Evolutionary conservation across 2,329 filamentous ascomycete genomes (phyloP).

Genomic region (Septoria petroselini): DNA sequence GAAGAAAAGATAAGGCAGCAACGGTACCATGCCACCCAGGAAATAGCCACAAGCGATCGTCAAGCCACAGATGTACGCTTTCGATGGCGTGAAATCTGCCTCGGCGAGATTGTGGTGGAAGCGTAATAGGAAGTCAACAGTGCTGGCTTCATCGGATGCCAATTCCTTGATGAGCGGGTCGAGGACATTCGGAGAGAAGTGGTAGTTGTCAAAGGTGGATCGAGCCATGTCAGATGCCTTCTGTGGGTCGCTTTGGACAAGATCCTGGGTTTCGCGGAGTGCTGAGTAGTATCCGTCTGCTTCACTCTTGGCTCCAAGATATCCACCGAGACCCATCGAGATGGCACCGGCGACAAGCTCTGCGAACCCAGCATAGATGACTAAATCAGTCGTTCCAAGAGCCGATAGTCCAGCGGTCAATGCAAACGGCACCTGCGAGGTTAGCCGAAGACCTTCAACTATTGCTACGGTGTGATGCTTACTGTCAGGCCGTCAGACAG

Average conservation of each 20-base stretch:
- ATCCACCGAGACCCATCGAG: constrained; percentile 45
- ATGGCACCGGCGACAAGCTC: constrained; percentile 44
- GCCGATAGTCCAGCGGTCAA: constrained; percentile 44
- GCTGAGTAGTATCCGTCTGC: constrained; percentile 49
- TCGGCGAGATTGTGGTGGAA: constrained; percentile 49
- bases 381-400: constrained; percentile 40
- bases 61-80: constrained; percentile 54
- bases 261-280: constrained; percentile 43
- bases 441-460: neutral
- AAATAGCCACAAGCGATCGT: constrained; percentile 69
- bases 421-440: constrained; percentile 38
- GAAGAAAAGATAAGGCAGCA: constrained; percentile 66
- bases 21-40: constrained; percentile 66
- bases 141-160: constrained; percentile 29
- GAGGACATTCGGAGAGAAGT: constrained; percentile 39
- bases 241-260: constrained; percentile 41
- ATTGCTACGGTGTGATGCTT: neutral
- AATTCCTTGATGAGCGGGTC: constrained; percentile 24
- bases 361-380: constrained; percentile 43
- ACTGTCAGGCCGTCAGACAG: constrained; percentile 46
- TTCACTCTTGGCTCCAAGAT: constrained; percentile 51
- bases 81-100: constrained; percentile 42
- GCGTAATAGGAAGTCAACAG: constrained; percentile 48
- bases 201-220: constrained; percentile 43
- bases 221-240: constrained; percentile 43